Percentiles rank a stretch among this genome's conserved stretches.
phyloP scores from a whole-genome alignment of 2,329 filamentous ascomycete species.

The Lasiodiplodia hormozganensis region DNA sequence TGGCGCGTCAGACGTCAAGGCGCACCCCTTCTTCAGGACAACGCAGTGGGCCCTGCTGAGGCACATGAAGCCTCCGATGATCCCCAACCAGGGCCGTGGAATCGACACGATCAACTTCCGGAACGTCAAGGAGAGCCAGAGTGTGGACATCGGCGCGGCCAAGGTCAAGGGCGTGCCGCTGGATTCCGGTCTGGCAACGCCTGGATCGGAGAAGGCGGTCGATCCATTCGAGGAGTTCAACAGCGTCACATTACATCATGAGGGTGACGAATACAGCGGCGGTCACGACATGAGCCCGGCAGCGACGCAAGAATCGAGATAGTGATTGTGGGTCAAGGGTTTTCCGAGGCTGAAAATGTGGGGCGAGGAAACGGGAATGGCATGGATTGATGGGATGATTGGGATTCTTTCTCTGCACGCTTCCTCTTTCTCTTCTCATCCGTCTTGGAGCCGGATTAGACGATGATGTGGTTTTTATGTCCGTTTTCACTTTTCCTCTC shows the following conservation, averaged over 20 bases:
- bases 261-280: slow-evolving; percentile 72
- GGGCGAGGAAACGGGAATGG: slow-evolving; percentile 27
- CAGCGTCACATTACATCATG: slow-evolving; percentile 95
- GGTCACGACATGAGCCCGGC: slow-evolving; percentile 7
- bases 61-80: slow-evolving; percentile 97
- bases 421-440: slow-evolving; percentile 11
- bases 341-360: not conserved
- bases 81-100: slow-evolving; percentile 87
- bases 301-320: slow-evolving; percentile 13
- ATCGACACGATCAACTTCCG: slow-evolving; percentile 97
- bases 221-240: slow-evolving; percentile 99
- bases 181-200: slow-evolving; percentile 84
- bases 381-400: slow-evolving; percentile 31
- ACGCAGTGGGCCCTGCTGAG: slow-evolving; percentile 97
- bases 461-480: slow-evolving; percentile 8
- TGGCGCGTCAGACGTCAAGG: slow-evolving; percentile 95
- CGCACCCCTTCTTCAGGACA: slow-evolving; percentile 91
- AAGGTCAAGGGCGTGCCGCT: slow-evolving; percentile 79
- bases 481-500: not conserved
- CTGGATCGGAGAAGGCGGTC: slow-evolving; percentile 72
- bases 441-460: slow-evolving; percentile 2
- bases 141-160: slow-evolving; percentile 74
- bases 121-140: slow-evolving; percentile 96
- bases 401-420: slow-evolving; percentile 1
- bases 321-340: slow-evolving; percentile 5